Percentiles rank a stretch among this genome's conserved stretches.
These are phyloP conservation scores for Linaria vulgaris DNA, from an alignment of 257 asterid genomes.

Conservation along the genomic window DNA sequence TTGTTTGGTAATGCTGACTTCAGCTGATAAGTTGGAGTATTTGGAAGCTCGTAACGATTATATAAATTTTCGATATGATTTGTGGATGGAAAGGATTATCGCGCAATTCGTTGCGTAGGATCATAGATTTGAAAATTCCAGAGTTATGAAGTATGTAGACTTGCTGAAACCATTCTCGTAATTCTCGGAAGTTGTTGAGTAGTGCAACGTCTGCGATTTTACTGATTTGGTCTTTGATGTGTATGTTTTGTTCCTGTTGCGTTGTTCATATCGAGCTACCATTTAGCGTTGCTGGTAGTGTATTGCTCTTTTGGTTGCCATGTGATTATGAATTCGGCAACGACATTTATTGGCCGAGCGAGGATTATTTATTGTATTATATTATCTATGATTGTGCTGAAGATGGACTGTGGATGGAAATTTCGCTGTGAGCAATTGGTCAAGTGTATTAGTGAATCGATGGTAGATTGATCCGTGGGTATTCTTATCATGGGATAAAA, in stretches of 20 bases:
- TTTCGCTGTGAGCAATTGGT: not conserved
- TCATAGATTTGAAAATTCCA: too few relatives aligned
- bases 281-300: not conserved
- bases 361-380: not conserved
- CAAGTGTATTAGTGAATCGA: not conserved
- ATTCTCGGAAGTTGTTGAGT: not conserved
- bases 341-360: not conserved
- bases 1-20: not conserved
- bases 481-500: not conserved
- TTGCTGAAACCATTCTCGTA: too few relatives aligned
- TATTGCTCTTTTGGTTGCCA: constrained; percentile 2
- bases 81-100: not conserved
- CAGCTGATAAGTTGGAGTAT: constrained; percentile 14
- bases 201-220: not conserved
- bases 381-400: not conserved
- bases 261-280: not conserved
- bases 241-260: not conserved
- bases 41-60: not conserved
- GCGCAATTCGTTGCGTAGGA: too few relatives aligned
- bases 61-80: too few relatives aligned
- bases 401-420: not conserved
- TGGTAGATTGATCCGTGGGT: not conserved
- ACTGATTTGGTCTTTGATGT: not conserved
- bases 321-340: not conserved
- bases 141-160: too few relatives aligned